Percentiles rank a stretch among this genome's conserved stretches.
Evolutionary conservation across 176 grass and related monocot genomes (phyloP).

Genomic region (Juncus inflexus): DNA sequence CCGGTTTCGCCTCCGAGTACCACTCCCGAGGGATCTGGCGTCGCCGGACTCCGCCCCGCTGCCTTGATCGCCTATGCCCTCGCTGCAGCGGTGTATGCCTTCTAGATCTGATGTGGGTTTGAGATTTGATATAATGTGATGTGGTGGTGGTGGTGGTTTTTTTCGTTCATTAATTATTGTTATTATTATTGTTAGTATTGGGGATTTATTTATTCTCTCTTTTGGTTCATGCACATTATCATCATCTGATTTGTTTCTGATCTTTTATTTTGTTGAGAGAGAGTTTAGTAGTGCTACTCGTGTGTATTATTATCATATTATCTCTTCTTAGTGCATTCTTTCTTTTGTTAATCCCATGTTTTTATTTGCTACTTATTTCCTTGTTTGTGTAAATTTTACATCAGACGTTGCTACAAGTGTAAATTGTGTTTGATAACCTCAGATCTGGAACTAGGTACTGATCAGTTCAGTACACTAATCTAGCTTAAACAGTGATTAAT

Average conservation of each 20-base stretch:
- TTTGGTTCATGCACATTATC: constrained; percentile 25
- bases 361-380: not conserved
- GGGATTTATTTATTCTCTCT: constrained; percentile 20
- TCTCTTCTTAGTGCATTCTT: constrained; percentile 27
- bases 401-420: not conserved
- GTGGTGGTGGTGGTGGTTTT: not conserved
- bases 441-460: constrained; percentile 10
- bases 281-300: constrained; percentile 14
- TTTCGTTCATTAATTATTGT: constrained; percentile 21
- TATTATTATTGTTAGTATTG: constrained; percentile 21
- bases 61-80: constrained; percentile 9
- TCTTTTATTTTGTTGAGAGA: constrained; percentile 25
- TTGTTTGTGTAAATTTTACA: not conserved
- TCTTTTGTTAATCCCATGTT: constrained; percentile 5
- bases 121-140: not conserved
- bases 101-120: constrained; percentile 26
- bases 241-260: constrained; percentile 24
- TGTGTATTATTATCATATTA: constrained; percentile 28
- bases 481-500: not conserved
- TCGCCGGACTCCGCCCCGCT: not conserved
- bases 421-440: not conserved
- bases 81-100: not conserved
- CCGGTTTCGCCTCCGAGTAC: not conserved
- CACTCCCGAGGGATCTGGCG: not conserved
- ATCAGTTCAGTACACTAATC: not conserved